Evolutionary conservation across 805 yeast species (phyloP).

Genomic region (Spathaspora gorwiae): DNA sequence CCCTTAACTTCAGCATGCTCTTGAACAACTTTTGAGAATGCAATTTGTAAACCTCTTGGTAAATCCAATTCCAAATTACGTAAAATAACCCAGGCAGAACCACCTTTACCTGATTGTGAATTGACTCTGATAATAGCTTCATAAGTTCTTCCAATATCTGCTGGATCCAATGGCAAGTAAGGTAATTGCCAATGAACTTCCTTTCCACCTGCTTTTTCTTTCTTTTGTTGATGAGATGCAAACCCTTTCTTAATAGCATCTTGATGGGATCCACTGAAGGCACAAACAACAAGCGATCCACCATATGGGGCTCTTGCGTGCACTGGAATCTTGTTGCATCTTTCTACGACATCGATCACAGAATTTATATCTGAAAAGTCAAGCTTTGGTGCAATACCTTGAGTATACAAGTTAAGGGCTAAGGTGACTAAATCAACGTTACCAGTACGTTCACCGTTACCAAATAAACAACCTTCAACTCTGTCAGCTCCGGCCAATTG

Average conservation of each 20-base stretch:
- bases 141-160: conserved; percentile 82
- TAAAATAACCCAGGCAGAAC: conserved; percentile 83
- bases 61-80: conserved; percentile 72
- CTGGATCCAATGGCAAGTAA: conserved; percentile 79
- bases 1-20: conserved; percentile 63
- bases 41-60: conserved; percentile 76
- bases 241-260: conserved; percentile 87
- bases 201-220: conserved; percentile 28
- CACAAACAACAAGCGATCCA: conserved; percentile 78
- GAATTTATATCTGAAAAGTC: conserved; percentile 67
- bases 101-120: conserved; percentile 86
- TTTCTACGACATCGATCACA: conserved; percentile 68
- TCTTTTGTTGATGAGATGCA: conserved; percentile 40
- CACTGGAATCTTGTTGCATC: conserved; percentile 76
- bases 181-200: conserved; percentile 65
- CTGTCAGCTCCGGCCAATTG: conserved; percentile 84
- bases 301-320: conserved; percentile 80
- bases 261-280: conserved; percentile 83
- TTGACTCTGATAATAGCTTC: conserved; percentile 89
- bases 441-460: conserved; percentile 86
- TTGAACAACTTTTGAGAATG: conserved; percentile 70
- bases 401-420: conserved; percentile 74
- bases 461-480: conserved; percentile 81
- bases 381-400: conserved; percentile 66
- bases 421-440: conserved; percentile 78